Evolutionary conservation across 2,329 filamentous ascomycete genomes (phyloP), one percentile per base, ranked within the genome.

Genomic region (Neopestalotiopsis rosae): DNA sequence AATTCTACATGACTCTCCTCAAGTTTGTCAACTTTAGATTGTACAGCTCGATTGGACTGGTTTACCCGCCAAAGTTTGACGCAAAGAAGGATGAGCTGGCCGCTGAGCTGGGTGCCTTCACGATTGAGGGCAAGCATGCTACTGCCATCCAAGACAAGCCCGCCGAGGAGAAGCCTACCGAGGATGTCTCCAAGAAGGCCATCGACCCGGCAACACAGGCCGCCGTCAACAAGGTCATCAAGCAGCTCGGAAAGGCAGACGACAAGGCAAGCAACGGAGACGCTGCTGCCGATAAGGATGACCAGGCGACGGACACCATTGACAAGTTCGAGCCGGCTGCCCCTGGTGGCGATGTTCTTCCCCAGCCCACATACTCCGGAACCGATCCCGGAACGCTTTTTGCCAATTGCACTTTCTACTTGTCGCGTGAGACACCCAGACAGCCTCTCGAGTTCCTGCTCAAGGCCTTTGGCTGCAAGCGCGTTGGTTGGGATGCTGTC

Each of bases 1-100:
- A 99, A 81, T 99, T 99, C 81, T 99, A 99, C 86, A 97, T 97
- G 76, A 98, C 95, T 4, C 87, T 99, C 14, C 86, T 99, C 24
- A 93, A 95, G 70, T 99, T 99, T 77, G 91, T 98, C 82, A 98
- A 99, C 86, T 99, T 94, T 86, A 88, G 94, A 72, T 87, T 99
- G 61, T 99, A 98, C 84, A 97, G 94, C 1, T 91, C 93, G 0
- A 86, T 97, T 72, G 96, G 96, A 9, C 84, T 99, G 71, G 94
- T 98, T 69, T 99, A 99, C 79, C 96, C 96, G 20, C 96, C 96
- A 71, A 97, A 94, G 81, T 98, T 98, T 76, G 94, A 98, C 79
- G 85, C 89, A 74, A 87, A 86, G 78, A 95, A 93, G 82, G 96
- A 98, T 77, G 94, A 97, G 79, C 89, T 92, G 76, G 94, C 94